Conservation (phyloP, 768 basidiomycete species). For the Chalciporus sphaerocephalus region DNA sequence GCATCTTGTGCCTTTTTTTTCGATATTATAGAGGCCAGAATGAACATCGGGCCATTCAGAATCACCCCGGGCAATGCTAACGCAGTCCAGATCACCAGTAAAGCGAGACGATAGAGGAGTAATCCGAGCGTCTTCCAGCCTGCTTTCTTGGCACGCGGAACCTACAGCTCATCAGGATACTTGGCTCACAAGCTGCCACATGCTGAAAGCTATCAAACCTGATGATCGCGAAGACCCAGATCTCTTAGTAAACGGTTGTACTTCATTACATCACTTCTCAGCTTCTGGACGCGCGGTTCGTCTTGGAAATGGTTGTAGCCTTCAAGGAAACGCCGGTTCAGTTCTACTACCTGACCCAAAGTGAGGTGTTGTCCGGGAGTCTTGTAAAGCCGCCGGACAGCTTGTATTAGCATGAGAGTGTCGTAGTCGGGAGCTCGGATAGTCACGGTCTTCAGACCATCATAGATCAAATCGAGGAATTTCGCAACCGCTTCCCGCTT, state of each 20-base stretch:
- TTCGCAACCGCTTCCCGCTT: slow-evolving; percentile 90
- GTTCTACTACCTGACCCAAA: slow-evolving; percentile 90
- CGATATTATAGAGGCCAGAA: slow-evolving; percentile 85
- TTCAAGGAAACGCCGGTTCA: slow-evolving; percentile 89
- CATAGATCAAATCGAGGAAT: slow-evolving; percentile 87
- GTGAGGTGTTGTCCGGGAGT: slow-evolving; percentile 92
- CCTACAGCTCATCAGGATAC: slow-evolving; percentile 38
- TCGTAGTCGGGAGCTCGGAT: slow-evolving; percentile 95
- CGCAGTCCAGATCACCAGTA: slow-evolving; percentile 76
- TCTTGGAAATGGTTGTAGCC: slow-evolving; percentile 92
- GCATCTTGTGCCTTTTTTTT: slow-evolving; percentile 91
- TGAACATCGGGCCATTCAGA: slow-evolving; percentile 90
- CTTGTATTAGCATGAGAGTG: slow-evolving; percentile 97
- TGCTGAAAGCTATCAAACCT: slow-evolving; percentile 42
- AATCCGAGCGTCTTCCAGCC: slow-evolving; percentile 84
- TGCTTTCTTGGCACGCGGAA: slow-evolving; percentile 82
- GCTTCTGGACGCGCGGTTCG: slow-evolving; percentile 80
- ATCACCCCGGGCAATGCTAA: slow-evolving; percentile 89
- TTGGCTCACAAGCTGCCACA: slow-evolving; percentile 1
- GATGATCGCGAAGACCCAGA: slow-evolving; percentile 90
- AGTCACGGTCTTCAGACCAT: slow-evolving; percentile 92
- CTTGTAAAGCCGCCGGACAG: slow-evolving; percentile 88
- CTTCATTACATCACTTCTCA: slow-evolving; percentile 75
- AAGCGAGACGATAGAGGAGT: slow-evolving; percentile 72
- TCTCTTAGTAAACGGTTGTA: slow-evolving; percentile 88